phyloP scores from a whole-genome alignment of 148 eudicot genomes.

The Fagopyrum tataricum region DNA sequence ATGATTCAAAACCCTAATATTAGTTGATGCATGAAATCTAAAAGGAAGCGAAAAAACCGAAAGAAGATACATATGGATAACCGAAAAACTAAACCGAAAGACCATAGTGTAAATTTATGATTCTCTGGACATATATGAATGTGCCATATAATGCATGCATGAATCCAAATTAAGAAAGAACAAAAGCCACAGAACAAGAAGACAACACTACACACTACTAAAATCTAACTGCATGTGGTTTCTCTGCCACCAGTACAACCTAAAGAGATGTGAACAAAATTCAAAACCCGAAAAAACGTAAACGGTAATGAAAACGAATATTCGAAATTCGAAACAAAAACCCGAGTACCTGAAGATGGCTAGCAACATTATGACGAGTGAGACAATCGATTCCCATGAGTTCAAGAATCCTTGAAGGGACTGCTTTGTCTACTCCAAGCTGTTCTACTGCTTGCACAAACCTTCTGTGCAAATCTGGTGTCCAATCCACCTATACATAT shows the following conservation, averaged over 20 bases:
- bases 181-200: not conserved
- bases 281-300: not conserved
- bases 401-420: constrained; percentile 91
- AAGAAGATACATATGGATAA: no score
- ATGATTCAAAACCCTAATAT: no score
- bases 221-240: not conserved
- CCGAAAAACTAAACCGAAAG: no score
- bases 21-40: no score
- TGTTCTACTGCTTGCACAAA: constrained; percentile 98
- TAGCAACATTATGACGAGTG: constrained; percentile 96
- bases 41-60: no score
- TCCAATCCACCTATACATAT: constrained; percentile 82
- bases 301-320: not conserved
- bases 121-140: no score
- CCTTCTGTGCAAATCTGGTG: constrained; percentile 91
- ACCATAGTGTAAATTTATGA: no score
- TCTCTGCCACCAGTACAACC: not conserved
- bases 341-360: constrained; percentile 78
- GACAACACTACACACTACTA: not conserved
- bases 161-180: not conserved
- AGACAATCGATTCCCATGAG: constrained; percentile 93
- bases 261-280: not conserved
- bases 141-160: not conserved
- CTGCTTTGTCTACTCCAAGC: constrained; percentile 97
- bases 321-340: not conserved